A percentile compares a stretch with the other conserved stretches of the same genome.
These are phyloP conservation scores for Knufia fluminis DNA, from an alignment of 2,329 filamentous ascomycete genomes.

Conservation along the genomic window DNA sequence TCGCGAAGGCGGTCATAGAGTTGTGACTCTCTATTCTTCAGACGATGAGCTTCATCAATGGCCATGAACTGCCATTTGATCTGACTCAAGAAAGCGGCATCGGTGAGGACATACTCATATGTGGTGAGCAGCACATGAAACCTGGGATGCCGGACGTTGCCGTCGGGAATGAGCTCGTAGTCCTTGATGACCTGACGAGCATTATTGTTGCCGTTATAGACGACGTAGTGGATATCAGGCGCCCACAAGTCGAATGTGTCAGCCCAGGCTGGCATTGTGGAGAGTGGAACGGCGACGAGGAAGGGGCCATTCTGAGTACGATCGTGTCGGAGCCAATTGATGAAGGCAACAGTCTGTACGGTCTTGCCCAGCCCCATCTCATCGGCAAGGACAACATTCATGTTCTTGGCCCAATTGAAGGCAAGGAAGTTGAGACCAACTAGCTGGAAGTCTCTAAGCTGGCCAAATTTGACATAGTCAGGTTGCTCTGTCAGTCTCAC, in stretches of 20 bases:
- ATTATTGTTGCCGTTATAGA: slow-evolving; percentile 84
- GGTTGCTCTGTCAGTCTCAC: slow-evolving; percentile 71
- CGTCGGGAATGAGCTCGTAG: slow-evolving; percentile 77
- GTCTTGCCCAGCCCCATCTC: slow-evolving; percentile 99
- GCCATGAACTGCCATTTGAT: slow-evolving; percentile 98
- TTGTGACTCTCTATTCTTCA: slow-evolving; percentile 94
- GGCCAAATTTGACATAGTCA: slow-evolving; percentile 70
- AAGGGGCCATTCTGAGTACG: slow-evolving; percentile 88
- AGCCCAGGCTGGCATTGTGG: slow-evolving; percentile 95
- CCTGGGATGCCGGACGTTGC: slow-evolving; percentile 78
- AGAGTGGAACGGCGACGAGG: slow-evolving; percentile 91
- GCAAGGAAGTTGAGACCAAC: slow-evolving; percentile 90
- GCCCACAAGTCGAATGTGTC: slow-evolving; percentile 97
- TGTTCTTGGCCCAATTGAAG: slow-evolving; percentile 87
- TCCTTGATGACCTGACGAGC: slow-evolving; percentile 82
- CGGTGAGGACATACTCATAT: slow-evolving; percentile 88
- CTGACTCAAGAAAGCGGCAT: slow-evolving; percentile 71
- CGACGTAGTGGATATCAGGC: slow-evolving; percentile 91
- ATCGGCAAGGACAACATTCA: slow-evolving; percentile 94
- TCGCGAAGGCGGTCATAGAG: slow-evolving; percentile 76
- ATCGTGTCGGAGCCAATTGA: slow-evolving; percentile 92
- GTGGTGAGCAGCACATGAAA: slow-evolving; percentile 98
- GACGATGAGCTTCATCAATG: slow-evolving; percentile 89
- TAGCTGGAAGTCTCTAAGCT: slow-evolving; percentile 86
- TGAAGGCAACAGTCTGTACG: slow-evolving; percentile 91